Conservation (phyloP, 176 grass and related monocot genomes). For the Panicum miliaceum region DNA sequence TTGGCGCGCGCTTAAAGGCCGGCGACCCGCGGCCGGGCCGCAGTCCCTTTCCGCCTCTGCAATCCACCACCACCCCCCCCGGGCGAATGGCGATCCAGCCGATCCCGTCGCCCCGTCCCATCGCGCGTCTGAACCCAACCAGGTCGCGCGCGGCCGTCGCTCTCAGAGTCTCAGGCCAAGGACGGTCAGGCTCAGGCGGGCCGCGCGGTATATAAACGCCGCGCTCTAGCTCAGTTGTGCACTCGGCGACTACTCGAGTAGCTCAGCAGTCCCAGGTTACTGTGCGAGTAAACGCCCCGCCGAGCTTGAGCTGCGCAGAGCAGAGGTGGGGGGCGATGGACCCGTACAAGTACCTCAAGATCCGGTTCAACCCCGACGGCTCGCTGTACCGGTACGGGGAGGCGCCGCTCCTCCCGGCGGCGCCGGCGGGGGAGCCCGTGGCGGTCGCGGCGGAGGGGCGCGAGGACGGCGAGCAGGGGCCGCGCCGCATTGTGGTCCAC, state of each 20-base stretch:
- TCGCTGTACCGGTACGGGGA: conserved; percentile 52
- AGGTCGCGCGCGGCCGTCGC: not conserved
- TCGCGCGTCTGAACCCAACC: conserved; percentile 6
- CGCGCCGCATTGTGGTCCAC: conserved; percentile 52
- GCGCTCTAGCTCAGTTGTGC: not conserved
- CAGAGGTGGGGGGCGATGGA: conserved; percentile 49
- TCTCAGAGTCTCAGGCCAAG: not conserved
- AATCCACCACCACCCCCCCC: not conserved
- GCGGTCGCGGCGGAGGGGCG: not conserved
- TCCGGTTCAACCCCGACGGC: conserved; percentile 71
- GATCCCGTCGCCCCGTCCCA: not conserved
- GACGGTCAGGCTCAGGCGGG: not conserved
- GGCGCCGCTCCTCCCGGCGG: conserved; percentile 36
- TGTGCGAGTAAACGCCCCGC: not conserved
- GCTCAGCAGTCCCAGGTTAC: not conserved
- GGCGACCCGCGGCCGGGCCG: too few relatives aligned
- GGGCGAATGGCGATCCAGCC: not conserved
- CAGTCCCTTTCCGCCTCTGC: not conserved
- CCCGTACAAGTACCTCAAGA: conserved; percentile 79
- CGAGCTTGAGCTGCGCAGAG: not conserved
- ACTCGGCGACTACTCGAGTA: not conserved
- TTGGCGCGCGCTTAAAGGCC: conserved; percentile 30
- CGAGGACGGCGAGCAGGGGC: not conserved
- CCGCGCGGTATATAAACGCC: conserved; percentile 43
- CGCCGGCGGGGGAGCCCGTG: conserved; percentile 42